These are phyloP conservation scores for Naganishia onofrii DNA, from an alignment of 768 basidiomycete species.

Conservation along the genomic window DNA sequence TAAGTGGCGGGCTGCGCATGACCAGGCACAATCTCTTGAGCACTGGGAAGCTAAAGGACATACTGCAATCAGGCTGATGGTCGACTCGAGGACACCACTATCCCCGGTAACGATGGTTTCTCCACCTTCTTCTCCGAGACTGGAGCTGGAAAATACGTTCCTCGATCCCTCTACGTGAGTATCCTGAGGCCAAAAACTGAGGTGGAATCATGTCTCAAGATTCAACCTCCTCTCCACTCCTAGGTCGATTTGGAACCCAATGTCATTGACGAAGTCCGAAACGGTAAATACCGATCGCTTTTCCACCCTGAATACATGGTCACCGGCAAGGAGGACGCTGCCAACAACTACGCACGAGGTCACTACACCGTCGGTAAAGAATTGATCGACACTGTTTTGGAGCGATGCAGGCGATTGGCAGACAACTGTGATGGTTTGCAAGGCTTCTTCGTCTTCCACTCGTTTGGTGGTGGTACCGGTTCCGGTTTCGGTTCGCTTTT, in stretches of 20 bases:
- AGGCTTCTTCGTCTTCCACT: slow-evolving; percentile 99
- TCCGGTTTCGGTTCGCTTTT: slow-evolving; percentile 98
- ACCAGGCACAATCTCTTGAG: neutral
- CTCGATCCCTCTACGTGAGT: slow-evolving; percentile 86
- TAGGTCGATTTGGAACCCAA: slow-evolving; percentile 70
- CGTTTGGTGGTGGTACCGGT: slow-evolving; percentile 98
- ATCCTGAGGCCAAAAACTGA: too few species aligned
- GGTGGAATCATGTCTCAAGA: neutral
- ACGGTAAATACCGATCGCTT: slow-evolving; percentile 88
- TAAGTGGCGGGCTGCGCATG: slow-evolving; percentile 55
- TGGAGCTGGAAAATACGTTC: slow-evolving; percentile 92
- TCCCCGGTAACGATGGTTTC: slow-evolving; percentile 82
- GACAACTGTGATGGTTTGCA: slow-evolving; percentile 98
- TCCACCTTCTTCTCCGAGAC: slow-evolving; percentile 99
- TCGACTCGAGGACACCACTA: slow-evolving; percentile 74
- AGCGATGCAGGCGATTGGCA: slow-evolving; percentile 91
- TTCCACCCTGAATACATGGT: slow-evolving; percentile 98
- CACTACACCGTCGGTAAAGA: slow-evolving; percentile 99
- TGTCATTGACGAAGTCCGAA: slow-evolving; percentile 95
- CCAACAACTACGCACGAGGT: slow-evolving; percentile 98
- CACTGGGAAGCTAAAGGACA: neutral
- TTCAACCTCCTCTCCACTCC: neutral
- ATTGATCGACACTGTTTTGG: slow-evolving; percentile 93
- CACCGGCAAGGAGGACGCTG: slow-evolving; percentile 98
- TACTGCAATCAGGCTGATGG: slow-evolving; percentile 75